phyloP scores from a whole-genome alignment of 2,329 filamentous ascomycete genomes.

The Hansfordia pulvinata region DNA sequence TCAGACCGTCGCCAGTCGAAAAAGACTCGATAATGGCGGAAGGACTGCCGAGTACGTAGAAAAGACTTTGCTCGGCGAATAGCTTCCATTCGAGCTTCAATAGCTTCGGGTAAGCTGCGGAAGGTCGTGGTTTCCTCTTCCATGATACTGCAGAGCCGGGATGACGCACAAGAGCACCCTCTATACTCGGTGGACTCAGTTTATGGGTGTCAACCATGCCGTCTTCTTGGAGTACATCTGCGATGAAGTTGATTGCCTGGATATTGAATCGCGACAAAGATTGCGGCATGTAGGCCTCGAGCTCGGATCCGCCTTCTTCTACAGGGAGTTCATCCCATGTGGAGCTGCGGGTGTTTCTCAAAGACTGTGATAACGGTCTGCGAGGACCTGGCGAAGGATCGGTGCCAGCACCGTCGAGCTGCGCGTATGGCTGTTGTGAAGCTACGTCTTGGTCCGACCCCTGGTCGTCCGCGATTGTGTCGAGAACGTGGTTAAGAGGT shows the following conservation, averaged over 20 bases:
- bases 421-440: no score
- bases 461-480: conserved; percentile 6
- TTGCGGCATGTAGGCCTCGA: conserved; percentile 35
- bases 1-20: conserved; percentile 32
- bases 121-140: conserved; percentile 18
- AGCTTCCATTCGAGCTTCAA: conserved; percentile 37
- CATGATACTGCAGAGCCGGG: conserved; percentile 15
- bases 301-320: conserved; percentile 9
- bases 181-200: conserved; percentile 24
- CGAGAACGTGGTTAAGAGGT: conserved; percentile 7
- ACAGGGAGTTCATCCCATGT: conserved; percentile 1
- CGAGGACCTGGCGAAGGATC: no score
- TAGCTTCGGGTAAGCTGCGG: conserved; percentile 13
- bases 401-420: no score
- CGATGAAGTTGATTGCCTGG: conserved; percentile 45
- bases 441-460: conserved; percentile 5
- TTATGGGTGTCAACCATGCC: conserved; percentile 34
- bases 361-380: no score
- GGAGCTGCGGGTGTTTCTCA: no score
- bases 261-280: conserved; percentile 38
- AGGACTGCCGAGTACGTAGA: conserved; percentile 47
- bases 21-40: conserved; percentile 43
- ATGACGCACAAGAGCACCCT: conserved; percentile 13
- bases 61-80: conserved; percentile 52
- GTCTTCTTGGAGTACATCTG: conserved; percentile 45